phyloP scores from a whole-genome alignment of 2,329 filamentous ascomycete species.

The Trichoderma guizhouense region DNA sequence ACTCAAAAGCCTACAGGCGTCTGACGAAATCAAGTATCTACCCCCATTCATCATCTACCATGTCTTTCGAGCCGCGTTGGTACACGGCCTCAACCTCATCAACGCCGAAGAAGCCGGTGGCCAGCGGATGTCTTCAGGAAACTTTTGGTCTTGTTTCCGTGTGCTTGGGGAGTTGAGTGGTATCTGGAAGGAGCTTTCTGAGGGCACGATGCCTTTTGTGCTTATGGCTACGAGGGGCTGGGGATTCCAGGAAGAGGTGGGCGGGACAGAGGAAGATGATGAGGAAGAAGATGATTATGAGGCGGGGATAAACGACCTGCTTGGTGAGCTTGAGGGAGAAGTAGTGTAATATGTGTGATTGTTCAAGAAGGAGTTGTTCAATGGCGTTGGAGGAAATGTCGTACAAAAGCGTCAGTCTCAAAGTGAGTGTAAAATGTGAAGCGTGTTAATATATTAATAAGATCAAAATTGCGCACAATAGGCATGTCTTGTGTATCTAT shows the following conservation, averaged over 20 bases:
- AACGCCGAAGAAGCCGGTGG: neutral
- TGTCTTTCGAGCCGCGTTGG: neutral
- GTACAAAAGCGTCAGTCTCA: neutral
- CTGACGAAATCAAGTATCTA: neutral
- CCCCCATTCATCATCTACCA: constrained; percentile 5
- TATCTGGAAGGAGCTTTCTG: constrained; percentile 10
- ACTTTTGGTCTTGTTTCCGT: constrained; percentile 12
- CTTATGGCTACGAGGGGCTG: constrained; percentile 6
- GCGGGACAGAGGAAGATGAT: neutral
- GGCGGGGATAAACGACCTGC: neutral
- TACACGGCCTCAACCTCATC: neutral
- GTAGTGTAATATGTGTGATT: neutral
- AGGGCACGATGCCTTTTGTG: neutral
- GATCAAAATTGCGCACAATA: neutral
- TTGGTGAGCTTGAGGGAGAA: neutral
- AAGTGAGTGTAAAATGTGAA: neutral
- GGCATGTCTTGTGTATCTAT: neutral
- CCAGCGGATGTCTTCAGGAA: constrained; percentile 1
- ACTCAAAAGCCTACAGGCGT: neutral
- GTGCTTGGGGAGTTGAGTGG: constrained; percentile 1
- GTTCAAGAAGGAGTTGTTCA: neutral
- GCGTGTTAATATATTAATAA: neutral
- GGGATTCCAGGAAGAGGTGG: neutral
- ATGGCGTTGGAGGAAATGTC: neutral
- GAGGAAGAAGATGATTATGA: neutral